A percentile compares a stretch with the other conserved stretches of the same genome.
Evolutionary conservation across 495 filamentous ascomycete species (phyloP).

Genomic region (Melanomma pulvis-pyrius): DNA sequence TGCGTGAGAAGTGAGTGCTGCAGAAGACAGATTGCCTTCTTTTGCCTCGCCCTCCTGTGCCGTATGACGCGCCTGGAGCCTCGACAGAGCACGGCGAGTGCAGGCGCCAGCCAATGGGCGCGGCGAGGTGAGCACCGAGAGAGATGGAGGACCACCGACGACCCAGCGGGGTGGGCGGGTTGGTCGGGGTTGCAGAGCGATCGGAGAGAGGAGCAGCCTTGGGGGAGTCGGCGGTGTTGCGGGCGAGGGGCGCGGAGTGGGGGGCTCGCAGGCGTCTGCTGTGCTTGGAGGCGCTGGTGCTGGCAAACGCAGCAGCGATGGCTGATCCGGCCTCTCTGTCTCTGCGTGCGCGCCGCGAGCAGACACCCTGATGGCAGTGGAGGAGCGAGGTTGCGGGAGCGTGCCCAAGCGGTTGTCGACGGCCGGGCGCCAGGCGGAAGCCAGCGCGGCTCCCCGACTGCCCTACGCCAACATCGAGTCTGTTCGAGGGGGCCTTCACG

Average conservation of each 20-base stretch:
- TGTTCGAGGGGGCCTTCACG: too few species aligned
- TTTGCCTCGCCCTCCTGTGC: slow-evolving; percentile 28
- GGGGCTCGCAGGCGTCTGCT: neutral
- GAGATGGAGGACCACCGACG: slow-evolving; percentile 22
- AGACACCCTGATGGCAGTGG: too few species aligned
- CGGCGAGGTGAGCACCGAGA: slow-evolving; percentile 1
- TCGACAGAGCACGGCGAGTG: slow-evolving; percentile 1
- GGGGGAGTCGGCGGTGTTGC: neutral
- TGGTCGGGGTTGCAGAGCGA: slow-evolving; percentile 24
- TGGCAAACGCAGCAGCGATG: too few species aligned
- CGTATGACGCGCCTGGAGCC: slow-evolving; percentile 22
- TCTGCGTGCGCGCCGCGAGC: neutral
- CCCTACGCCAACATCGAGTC: too few species aligned
- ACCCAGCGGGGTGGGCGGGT: slow-evolving; percentile 16
- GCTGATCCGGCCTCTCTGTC: too few species aligned
- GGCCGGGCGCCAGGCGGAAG: neutral
- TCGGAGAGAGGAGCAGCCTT: neutral
- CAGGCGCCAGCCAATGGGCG: slow-evolving; percentile 17
- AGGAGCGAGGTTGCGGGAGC: neutral
- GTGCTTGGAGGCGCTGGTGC: neutral
- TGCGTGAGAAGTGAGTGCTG: slow-evolving; percentile 11
- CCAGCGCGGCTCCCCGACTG: neutral
- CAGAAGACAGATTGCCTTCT: slow-evolving; percentile 35
- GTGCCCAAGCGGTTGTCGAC: neutral
- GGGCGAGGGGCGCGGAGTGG: neutral